A percentile compares a stretch with the other conserved stretches of the same genome.
Conservation (phyloP, 305 asterid species). For the Stenogyne calaminthoides region DNA sequence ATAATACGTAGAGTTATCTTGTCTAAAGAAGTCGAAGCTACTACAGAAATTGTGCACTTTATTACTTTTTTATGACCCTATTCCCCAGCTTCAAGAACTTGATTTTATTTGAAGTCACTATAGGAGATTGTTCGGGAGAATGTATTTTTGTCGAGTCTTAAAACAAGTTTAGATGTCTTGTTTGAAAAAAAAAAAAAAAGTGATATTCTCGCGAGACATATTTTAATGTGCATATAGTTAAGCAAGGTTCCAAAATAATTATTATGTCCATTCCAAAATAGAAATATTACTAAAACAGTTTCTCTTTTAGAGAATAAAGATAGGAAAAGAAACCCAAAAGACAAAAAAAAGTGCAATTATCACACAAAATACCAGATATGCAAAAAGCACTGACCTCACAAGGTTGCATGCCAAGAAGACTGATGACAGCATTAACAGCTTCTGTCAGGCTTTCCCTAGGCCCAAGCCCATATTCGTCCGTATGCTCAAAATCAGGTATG, state of each 20-base stretch:
- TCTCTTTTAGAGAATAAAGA: neutral
- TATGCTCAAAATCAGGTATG: slow-evolving; percentile 68
- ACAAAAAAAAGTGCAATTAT: neutral
- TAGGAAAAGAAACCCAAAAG: neutral
- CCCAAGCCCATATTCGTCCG: slow-evolving; percentile 95
- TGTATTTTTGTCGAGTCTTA: neutral
- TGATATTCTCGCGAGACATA: neutral
- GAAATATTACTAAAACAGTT: neutral
- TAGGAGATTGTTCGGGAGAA: neutral
- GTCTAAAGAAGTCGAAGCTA: neutral
- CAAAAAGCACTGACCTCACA: slow-evolving; percentile 69
- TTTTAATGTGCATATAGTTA: neutral
- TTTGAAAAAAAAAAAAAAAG: neutral
- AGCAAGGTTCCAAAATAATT: neutral
- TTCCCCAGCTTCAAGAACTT: slow-evolving; percentile 2
- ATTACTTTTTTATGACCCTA: neutral
- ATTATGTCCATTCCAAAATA: neutral
- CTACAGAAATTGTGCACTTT: neutral
- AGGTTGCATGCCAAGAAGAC: slow-evolving; percentile 91
- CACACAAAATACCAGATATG: neutral
- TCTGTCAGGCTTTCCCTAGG: slow-evolving; percentile 81
- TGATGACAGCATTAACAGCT: slow-evolving; percentile 82
- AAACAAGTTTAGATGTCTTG: neutral
- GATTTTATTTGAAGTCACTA: neutral
- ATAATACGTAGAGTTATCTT: neutral